Evolutionary conservation across 768 basidiomycete species (phyloP), one percentile per base, ranked within the genome.

Genomic region (Lentinula boryana): DNA sequence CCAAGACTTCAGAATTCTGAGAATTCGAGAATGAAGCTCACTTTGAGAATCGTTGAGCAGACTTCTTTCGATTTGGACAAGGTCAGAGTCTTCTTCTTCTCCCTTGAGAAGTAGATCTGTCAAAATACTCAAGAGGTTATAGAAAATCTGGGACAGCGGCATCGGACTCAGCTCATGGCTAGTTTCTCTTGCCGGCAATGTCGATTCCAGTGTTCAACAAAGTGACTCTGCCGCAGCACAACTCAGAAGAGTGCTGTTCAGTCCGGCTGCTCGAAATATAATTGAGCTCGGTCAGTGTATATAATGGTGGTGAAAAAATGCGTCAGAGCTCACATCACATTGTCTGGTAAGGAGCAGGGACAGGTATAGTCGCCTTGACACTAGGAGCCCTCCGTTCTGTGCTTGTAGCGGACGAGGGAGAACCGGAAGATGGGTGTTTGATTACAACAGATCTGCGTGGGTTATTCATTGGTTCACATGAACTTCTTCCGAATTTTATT

Each of bases 141-240:
- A 96, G 95, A 96, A 96, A 93, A 82, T 96, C 58, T 97, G 95
- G 95, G 94, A 96, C 69, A 95, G 93, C 46, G 95, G 95, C 2
- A 80, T 96, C 51, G 93, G 91, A 5, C 74, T 95, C 18, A 87
- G 89, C 60, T 83, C 92, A 2, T 95, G 91, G 91, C 75, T 96
- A 4, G 75, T 82, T 32, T 72, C 62, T 64, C 69, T 74, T 57
- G 55, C 43, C 7, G 23, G 8, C 18, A 43, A 43, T 6, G 23
- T 3, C 18, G 43, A 54, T 7, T 8, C 53, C 15, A 63, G 36
- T 40, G 43, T 46, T 23, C 36, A 27, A 18, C 63, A 32, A 38
- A 55, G 3, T 49, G 31, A 16, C 16, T 43, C 40, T 3, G 23
- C 7, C n/a, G 10, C 7, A 8, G 5, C 23, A 15, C 40, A 58